Conservation (phyloP, 169 alveolate species). For the Theileria parva region DNA sequence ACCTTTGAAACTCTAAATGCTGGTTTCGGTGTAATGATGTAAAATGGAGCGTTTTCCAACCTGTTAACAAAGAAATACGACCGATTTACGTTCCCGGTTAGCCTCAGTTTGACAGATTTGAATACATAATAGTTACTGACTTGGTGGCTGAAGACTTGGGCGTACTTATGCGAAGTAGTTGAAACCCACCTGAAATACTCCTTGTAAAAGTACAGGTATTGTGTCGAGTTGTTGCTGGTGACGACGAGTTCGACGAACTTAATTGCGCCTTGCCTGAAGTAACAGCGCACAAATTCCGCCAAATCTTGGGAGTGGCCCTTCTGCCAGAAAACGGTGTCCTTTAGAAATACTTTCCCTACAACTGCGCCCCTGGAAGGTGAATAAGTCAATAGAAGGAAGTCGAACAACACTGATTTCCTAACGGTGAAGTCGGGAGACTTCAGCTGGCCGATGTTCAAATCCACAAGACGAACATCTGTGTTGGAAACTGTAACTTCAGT, state of each 20-base stretch:
- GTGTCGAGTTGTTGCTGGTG: not conserved
- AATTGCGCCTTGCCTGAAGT: not conserved
- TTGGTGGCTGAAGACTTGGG: not conserved
- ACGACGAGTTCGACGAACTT: conserved; percentile 5
- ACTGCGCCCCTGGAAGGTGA: not conserved
- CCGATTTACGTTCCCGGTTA: not conserved
- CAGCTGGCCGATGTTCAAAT: not conserved
- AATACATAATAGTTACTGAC: not conserved
- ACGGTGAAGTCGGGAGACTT: not conserved
- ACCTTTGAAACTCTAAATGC: not conserved
- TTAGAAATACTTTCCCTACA: conserved; percentile 10
- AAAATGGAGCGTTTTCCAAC: not conserved
- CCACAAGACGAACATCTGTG: not conserved
- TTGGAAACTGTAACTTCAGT: not conserved
- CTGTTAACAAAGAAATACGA: not conserved
- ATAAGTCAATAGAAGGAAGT: conserved; percentile 3
- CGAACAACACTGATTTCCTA: conserved; percentile 3
- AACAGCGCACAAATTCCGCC: not conserved
- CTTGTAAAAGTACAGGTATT: conserved; percentile 1
- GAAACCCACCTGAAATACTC: conserved; percentile 12
- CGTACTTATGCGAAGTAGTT: not conserved
- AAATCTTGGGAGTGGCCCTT: not conserved
- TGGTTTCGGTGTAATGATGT: conserved; percentile 11
- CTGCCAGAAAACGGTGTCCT: conserved; percentile 8
- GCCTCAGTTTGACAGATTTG: not conserved